A percentile compares a stretch with the other conserved stretches of the same genome.
phyloP scores from a whole-genome alignment of 331 rosid species.

The Arachis monticola region DNA sequence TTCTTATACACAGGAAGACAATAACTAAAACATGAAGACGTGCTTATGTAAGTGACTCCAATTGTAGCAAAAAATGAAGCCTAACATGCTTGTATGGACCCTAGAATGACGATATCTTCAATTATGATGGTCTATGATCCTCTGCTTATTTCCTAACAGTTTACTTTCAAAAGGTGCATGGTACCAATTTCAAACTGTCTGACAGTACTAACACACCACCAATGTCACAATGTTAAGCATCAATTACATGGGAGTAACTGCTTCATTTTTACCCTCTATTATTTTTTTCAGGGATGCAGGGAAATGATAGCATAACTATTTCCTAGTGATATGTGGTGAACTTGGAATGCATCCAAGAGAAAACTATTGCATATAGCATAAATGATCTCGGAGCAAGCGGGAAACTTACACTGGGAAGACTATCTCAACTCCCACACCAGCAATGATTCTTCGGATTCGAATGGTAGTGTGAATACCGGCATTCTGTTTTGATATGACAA shows the following conservation, averaged over 20 bases:
- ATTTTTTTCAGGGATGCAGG: too few relatives aligned
- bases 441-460: slow-evolving; percentile 87
- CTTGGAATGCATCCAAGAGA: not conserved
- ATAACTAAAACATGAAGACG: not conserved
- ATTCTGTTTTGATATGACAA: slow-evolving; percentile 88
- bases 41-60: slow-evolving; percentile 2
- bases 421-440: slow-evolving; percentile 94
- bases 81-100: slow-evolving; percentile 8
- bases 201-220: not conserved
- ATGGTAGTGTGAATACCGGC: slow-evolving; percentile 95
- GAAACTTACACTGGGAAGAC: slow-evolving; percentile 84
- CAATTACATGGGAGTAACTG: slow-evolving; percentile 1
- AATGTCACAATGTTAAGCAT: slow-evolving; percentile 14
- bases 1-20: not conserved
- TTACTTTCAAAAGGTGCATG: slow-evolving; percentile 4
- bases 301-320: slow-evolving; percentile 3
- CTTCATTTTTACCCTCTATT: not conserved
- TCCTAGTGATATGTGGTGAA: slow-evolving; percentile 6
- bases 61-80: slow-evolving; percentile 6
- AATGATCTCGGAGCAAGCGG: not conserved
- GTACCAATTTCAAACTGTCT: slow-evolving; percentile 10
- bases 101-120: slow-evolving; percentile 14
- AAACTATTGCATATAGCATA: not conserved
- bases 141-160: slow-evolving; percentile 10
- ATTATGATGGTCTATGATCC: slow-evolving; percentile 1